Conservation (phyloP, 176 grass and related monocot genomes). For the Chrysopogon serrulatus region DNA sequence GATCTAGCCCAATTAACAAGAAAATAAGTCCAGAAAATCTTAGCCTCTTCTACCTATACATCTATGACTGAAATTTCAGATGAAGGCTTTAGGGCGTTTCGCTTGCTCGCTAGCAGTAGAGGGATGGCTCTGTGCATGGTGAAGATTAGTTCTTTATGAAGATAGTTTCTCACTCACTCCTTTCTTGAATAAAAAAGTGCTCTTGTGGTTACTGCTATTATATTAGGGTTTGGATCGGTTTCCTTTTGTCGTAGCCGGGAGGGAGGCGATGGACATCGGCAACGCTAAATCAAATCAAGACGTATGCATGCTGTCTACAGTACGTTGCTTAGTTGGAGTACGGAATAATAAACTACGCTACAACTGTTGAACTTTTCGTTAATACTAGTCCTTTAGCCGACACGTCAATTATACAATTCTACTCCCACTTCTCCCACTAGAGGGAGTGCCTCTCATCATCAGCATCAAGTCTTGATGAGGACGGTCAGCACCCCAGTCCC, state of each 20-base stretch:
- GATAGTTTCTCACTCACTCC: not conserved
- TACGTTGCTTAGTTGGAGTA: not conserved
- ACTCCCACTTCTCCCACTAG: not conserved
- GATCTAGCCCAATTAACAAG: no score
- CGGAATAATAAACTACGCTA: not conserved
- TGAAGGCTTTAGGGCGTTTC: no score
- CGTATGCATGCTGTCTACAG: not conserved
- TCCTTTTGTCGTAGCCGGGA: not conserved
- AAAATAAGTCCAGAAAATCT: no score
- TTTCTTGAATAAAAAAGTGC: not conserved
- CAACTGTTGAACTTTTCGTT: not conserved
- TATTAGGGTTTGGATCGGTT: not conserved
- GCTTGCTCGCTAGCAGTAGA: no score
- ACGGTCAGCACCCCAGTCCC: not conserved
- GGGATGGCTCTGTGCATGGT: no score
- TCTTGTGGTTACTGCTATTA: not conserved
- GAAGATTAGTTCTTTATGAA: not conserved
- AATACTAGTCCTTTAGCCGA: conserved; percentile 26
- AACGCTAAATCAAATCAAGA: not conserved
- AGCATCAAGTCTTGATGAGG: not conserved
- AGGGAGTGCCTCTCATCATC: not conserved
- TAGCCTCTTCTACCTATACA: no score
- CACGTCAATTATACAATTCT: conserved; percentile 38
- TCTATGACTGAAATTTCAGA: no score
- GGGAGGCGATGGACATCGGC: not conserved